These are phyloP conservation scores for Diplodia corticola DNA, from an alignment of 2,329 filamentous ascomycete species.

Conservation along the genomic window DNA sequence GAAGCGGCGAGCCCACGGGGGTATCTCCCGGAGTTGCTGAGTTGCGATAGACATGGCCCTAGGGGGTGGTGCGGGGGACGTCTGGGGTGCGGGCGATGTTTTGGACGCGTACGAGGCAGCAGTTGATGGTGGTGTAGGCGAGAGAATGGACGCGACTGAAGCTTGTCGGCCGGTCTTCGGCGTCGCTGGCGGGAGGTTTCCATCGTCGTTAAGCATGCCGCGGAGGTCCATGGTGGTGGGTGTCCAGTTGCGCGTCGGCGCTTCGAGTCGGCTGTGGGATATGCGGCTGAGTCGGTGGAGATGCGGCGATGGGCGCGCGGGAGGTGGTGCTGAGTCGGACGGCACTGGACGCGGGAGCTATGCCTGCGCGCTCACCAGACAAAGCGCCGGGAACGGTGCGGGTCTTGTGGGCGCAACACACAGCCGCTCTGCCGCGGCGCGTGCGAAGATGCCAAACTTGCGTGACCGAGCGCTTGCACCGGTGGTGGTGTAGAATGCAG, in stretches of 20 bases:
- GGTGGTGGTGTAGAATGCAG: neutral
- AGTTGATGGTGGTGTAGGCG: conserved; percentile 19
- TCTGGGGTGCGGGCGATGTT: conserved; percentile 9
- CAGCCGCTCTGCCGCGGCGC: conserved; percentile 1
- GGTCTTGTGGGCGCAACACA: neutral
- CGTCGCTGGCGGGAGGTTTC: conserved; percentile 7
- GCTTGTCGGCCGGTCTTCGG: conserved; percentile 19
- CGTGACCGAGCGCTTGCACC: neutral
- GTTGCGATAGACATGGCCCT: neutral
- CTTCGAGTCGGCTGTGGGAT: neutral
- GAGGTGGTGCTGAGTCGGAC: neutral
- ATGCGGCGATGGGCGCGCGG: neutral
- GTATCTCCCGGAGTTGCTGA: neutral
- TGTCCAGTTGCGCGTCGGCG: neutral
- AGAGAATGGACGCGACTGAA: conserved; percentile 16
- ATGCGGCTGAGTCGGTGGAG: conserved; percentile 18
- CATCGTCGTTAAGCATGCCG: conserved; percentile 21
- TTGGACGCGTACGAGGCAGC: conserved; percentile 19
- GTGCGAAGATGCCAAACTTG: neutral
- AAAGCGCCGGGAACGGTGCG: neutral
- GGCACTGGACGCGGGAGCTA: neutral
- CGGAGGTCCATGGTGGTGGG: conserved; percentile 19
- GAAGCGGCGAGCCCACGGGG: conserved; percentile 20
- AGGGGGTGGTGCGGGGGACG: neutral
- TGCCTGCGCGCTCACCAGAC: conserved; percentile 3